Evolutionary conservation across 2,329 filamentous ascomycete genomes (phyloP).

Genomic region (Penicillium brasilianum): DNA sequence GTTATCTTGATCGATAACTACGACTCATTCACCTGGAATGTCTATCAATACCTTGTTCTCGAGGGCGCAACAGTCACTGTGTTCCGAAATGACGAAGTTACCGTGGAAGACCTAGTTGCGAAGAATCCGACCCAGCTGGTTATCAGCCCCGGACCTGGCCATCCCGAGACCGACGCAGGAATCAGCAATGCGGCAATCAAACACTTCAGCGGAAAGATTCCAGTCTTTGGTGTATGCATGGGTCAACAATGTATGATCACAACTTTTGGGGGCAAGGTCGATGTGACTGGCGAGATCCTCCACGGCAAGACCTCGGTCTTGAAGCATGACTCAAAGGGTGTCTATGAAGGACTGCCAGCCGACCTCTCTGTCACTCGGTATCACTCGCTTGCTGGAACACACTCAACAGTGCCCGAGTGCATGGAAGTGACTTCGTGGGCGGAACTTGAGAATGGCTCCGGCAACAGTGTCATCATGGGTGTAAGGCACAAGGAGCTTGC

Average conservation of each 20-base stretch:
- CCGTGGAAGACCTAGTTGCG: slow-evolving; percentile 78
- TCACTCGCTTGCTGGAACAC: slow-evolving; percentile 92
- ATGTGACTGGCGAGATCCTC: slow-evolving; percentile 91
- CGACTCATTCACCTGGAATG: slow-evolving; percentile 99
- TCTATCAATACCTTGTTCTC: slow-evolving; percentile 97
- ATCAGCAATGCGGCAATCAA: slow-evolving; percentile 90
- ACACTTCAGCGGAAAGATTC: slow-evolving; percentile 92
- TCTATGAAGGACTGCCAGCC: slow-evolving; percentile 81
- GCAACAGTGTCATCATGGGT: slow-evolving; percentile 91
- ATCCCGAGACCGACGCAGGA: slow-evolving; percentile 88
- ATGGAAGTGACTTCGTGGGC: slow-evolving; percentile 94
- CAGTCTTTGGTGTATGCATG: slow-evolving; percentile 98
- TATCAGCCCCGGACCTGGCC: slow-evolving; percentile 91
- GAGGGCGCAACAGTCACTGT: slow-evolving; percentile 92
- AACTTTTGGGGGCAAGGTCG: slow-evolving; percentile 87
- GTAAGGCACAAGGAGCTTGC: slow-evolving; percentile 89
- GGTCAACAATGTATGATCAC: slow-evolving; percentile 98
- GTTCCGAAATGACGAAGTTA: slow-evolving; percentile 89
- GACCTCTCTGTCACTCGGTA: slow-evolving; percentile 89
- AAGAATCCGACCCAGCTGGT: slow-evolving; percentile 92
- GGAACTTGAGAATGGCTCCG: slow-evolving; percentile 68
- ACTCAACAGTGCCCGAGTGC: slow-evolving; percentile 80
- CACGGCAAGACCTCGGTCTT: slow-evolving; percentile 96
- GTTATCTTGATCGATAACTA: slow-evolving; percentile 98
- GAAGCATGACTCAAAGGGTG: slow-evolving; percentile 87